phyloP scores from a whole-genome alignment of 352 stramenopile species.

The Thraustotheca clavata region DNA sequence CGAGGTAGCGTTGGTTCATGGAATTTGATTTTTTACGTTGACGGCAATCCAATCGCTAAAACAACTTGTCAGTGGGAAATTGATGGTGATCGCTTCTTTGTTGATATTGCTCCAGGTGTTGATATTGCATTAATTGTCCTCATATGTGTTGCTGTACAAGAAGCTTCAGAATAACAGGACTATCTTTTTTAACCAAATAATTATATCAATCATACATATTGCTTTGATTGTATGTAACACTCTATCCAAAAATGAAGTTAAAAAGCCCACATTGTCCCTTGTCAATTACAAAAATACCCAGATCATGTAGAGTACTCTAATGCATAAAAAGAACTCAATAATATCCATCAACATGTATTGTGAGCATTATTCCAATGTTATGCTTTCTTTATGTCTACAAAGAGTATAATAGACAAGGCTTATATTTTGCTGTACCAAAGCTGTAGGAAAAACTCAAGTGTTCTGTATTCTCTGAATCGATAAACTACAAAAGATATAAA shows the following conservation, averaged over 20 bases:
- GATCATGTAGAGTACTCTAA: too few species aligned
- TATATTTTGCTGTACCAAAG: conserved; percentile 1
- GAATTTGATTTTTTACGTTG: not conserved
- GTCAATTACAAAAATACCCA: too few species aligned
- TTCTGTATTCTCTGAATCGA: conserved; percentile 14
- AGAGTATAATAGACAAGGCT: not conserved
- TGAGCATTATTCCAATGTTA: too few species aligned
- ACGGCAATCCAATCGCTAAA: not conserved
- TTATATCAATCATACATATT: too few species aligned
- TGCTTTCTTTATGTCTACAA: conserved; percentile 20
- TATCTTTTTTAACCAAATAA: too few species aligned
- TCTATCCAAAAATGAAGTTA: too few species aligned
- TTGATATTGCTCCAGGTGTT: not conserved
- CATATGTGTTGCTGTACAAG: not conserved
- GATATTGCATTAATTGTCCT: not conserved
- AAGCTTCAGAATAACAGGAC: not conserved
- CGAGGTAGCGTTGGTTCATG: not conserved
- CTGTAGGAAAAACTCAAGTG: conserved; percentile 13
- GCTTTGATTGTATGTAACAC: too few species aligned
- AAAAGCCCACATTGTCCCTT: too few species aligned
- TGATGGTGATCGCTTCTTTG: not conserved
- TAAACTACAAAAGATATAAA: conserved; percentile 5
- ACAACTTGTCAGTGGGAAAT: not conserved
- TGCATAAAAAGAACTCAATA: too few species aligned
- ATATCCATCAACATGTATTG: too few species aligned